These are phyloP conservation scores for Clausena lansium DNA, from an alignment of 345 rosid genomes.

Conservation along the genomic window DNA sequence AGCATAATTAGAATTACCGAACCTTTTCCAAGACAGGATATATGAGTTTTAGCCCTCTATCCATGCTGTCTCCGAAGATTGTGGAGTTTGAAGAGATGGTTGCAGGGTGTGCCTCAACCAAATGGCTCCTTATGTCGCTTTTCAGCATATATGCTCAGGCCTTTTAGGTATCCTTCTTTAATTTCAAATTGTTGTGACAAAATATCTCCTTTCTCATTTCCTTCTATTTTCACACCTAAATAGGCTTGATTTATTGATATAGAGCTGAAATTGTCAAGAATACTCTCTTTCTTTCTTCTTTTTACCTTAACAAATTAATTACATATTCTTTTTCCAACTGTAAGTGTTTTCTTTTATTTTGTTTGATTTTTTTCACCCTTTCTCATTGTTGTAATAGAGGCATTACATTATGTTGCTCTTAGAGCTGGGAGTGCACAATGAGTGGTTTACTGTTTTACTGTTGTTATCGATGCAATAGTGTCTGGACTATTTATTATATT, in stretches of 20 bases:
- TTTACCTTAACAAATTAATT: not conserved
- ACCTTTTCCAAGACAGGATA: not conserved
- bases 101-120: not conserved
- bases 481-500: not conserved
- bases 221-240: not conserved
- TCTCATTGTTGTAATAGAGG: not conserved
- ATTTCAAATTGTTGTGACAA: not conserved
- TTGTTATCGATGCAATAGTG: not conserved
- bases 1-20: not conserved
- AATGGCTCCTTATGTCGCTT: constrained; percentile 10
- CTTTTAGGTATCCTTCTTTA: not conserved
- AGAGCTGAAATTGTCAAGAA: not conserved
- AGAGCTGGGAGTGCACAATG: not conserved
- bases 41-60: not conserved
- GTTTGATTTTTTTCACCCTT: not conserved
- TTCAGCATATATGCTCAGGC: not conserved
- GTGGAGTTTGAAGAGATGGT: not conserved
- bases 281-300: not conserved
- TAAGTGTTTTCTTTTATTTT: not conserved
- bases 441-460: not conserved
- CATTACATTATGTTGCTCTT: not conserved
- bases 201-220: not conserved
- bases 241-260: constrained; percentile 4
- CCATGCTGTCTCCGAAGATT: constrained; percentile 5
- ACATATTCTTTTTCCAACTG: not conserved